Percentiles rank a stretch among this genome's conserved stretches.
Evolutionary conservation across 202 grass and related monocot genomes (phyloP).

Genomic region (Cymbopogon flexuosus): DNA sequence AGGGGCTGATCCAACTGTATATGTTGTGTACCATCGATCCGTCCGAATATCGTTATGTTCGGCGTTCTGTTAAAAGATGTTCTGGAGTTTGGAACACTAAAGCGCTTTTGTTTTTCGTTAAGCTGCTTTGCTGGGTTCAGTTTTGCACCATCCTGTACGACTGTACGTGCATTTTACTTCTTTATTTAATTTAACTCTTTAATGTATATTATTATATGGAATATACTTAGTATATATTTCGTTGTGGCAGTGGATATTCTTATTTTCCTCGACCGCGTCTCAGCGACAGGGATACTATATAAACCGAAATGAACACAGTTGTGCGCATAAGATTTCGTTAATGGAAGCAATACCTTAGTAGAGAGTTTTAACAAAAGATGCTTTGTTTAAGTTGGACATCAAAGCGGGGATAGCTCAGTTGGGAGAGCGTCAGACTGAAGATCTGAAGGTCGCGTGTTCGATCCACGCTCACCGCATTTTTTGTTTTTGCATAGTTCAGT

Average conservation of each 20-base stretch:
- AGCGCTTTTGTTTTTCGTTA: slow-evolving; percentile 14
- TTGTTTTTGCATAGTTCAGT: background rate
- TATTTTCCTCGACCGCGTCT: no score
- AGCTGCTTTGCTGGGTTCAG: slow-evolving; percentile 3
- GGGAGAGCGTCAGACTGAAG: slow-evolving; percentile 99
- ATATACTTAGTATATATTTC: no score
- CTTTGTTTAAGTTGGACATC: no score
- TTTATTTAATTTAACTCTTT: no score
- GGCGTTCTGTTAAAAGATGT: slow-evolving; percentile 23
- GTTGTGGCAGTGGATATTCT: no score
- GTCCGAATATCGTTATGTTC: slow-evolving; percentile 24
- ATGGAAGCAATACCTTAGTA: no score
- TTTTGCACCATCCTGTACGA: background rate
- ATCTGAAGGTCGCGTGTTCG: slow-evolving; percentile 98
- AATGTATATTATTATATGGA: no score
- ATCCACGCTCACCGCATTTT: slow-evolving; percentile 76
- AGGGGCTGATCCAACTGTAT: slow-evolving; percentile 17
- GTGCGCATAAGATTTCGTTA: no score
- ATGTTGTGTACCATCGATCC: background rate
- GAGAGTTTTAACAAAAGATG: no score
- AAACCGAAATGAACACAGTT: no score
- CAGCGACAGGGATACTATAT: no score
- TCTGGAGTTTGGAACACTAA: background rate
- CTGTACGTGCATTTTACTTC: no score
- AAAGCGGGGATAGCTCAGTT: slow-evolving; percentile 85